These are phyloP conservation scores for Rhodotorula kratochvilovae DNA, from an alignment of 768 basidiomycete genomes.

Conservation along the genomic window DNA sequence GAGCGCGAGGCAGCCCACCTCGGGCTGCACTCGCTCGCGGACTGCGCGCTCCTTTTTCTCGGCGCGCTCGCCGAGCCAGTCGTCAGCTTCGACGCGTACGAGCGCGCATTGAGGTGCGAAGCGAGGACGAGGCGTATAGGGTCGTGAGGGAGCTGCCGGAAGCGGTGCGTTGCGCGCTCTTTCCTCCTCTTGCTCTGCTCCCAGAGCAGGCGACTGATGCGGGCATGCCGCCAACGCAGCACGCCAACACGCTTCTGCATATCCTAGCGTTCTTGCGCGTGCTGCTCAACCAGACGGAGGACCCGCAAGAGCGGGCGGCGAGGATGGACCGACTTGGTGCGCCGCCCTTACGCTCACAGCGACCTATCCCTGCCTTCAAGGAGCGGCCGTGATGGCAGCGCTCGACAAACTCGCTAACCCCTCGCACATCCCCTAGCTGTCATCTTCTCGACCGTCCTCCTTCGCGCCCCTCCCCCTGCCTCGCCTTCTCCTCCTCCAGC, in stretches of 20 bases:
- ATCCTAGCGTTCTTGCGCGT: conserved; percentile 25
- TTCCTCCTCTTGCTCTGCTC: background rate
- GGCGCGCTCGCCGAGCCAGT: conserved; percentile 27
- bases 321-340: conserved; percentile 23
- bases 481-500: too few species aligned
- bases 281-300: background rate
- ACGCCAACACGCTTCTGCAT: conserved; percentile 27
- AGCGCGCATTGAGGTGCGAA: conserved; percentile 6
- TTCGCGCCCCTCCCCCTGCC: background rate
- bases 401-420: background rate
- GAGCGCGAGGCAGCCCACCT: background rate
- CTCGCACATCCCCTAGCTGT: background rate
- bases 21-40: conserved; percentile 17
- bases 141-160: conserved; percentile 16
- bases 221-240: too few species aligned
- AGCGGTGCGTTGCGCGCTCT: conserved; percentile 2
- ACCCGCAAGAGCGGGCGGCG: background rate
- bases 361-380: accelerated
- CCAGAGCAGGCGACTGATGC: background rate
- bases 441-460: conserved; percentile 30
- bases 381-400: background rate
- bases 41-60: background rate
- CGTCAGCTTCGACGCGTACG: conserved; percentile 8
- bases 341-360: background rate
- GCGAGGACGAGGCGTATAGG: conserved; percentile 23